These are phyloP conservation scores for Tripidium arundinaceum DNA, from an alignment of 202 grass and related monocot species.

Conservation along the genomic window DNA sequence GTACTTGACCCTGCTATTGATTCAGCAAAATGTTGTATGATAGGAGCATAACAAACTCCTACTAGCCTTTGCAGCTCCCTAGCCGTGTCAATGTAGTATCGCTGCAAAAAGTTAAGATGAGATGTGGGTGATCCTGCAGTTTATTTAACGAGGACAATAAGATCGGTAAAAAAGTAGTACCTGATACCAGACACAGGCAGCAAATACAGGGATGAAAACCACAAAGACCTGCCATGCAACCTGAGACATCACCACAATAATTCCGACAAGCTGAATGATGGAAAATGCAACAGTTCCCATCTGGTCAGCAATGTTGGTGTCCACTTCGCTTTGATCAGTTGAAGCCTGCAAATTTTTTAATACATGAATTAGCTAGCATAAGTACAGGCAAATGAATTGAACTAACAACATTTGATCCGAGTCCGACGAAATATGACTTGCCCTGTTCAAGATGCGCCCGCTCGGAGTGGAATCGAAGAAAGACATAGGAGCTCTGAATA, in stretches of 20 bases:
- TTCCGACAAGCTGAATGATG: constrained; percentile 69
- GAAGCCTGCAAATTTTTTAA: constrained; percentile 48
- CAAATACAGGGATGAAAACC: constrained; percentile 75
- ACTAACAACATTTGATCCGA: neutral
- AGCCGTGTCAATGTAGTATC: constrained; percentile 75
- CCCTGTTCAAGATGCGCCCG: constrained; percentile 79
- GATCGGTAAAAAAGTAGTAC: constrained; percentile 26
- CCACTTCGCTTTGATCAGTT: constrained; percentile 86
- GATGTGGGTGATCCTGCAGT: neutral
- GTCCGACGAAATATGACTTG: constrained; percentile 33
- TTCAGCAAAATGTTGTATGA: constrained; percentile 81
- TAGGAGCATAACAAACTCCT: constrained; percentile 66
- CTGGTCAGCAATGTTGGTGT: constrained; percentile 59
- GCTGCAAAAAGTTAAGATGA: constrained; percentile 31
- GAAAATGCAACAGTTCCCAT: constrained; percentile 57
- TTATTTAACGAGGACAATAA: neutral
- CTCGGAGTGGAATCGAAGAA: constrained; percentile 92
- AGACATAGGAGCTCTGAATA: constrained; percentile 90
- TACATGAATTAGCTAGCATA: constrained; percentile 17
- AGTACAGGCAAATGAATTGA: neutral
- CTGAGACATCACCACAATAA: constrained; percentile 91
- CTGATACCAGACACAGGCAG: constrained; percentile 79
- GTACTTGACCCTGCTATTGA: constrained; percentile 73
- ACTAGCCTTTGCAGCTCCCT: constrained; percentile 70
- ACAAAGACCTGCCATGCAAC: constrained; percentile 90